Base-by-base conservation (phyloP, 2,329 filamentous ascomycete species). In the Sphaceloma murrayae region DNA sequence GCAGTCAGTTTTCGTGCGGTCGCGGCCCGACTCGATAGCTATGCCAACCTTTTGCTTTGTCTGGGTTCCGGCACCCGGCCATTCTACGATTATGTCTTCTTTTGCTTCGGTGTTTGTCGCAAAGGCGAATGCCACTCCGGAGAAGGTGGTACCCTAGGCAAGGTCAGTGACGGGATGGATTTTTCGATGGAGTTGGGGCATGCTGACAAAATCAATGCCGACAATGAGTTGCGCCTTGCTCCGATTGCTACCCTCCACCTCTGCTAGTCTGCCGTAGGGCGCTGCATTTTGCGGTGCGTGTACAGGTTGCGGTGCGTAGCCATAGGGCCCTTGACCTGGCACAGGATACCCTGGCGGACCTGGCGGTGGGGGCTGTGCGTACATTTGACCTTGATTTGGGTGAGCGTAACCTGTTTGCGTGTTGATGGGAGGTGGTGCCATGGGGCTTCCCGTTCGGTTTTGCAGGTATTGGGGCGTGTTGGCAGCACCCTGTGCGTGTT, bases 41-140 rank as follows among this genome's bases (percentile, higher is more conserved):
- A 44, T 47, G 51, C 52, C 47, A 63, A 94, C 89, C 82, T 98
- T 98, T 68, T 98, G 91, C 69, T 96, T 96, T 40, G 91, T 94
- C 63, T 94, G 89, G 46, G 91, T 95, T 54, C 91, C 91, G 26
- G 91, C 88, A 55, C 91, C 91, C 18, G 91, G 91, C 91, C 91
- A 98, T 68, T 98, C 91, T 51, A 89, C 93, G 57, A 98, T 98
- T 57, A 96, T 96, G 64, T 96, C 89, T 66, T 96, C 91, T 64
- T 94, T 93, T 49, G 88, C 87, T 65, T 95, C 88, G 55, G 89
- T 94, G 67, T 95, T 95, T 48, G 89, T 95, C 49, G 88, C 88
- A 66, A 85, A 85, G 32, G 80, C 80, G 62, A 95, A 98, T 22
- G 88, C 88, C 51, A 96, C 89, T 62, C 91, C 91, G 2, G 91